Evolutionary conservation across 208 protist genomes (phyloP).

Genomic region (Porcisia hertigi): DNA sequence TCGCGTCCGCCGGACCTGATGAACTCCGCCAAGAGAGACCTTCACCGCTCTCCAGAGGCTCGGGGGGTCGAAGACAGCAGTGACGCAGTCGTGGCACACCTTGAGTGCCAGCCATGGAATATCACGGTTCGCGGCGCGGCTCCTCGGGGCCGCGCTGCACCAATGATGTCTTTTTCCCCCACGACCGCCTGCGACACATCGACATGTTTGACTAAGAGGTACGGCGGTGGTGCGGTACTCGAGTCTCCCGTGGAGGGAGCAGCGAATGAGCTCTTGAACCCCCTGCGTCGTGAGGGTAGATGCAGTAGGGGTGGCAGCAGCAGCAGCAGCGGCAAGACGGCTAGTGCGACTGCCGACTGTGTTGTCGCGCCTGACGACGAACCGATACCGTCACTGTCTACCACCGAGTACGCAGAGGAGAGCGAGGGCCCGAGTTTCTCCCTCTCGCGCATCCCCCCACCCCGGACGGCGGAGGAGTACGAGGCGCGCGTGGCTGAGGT

Average conservation of each 20-base stretch:
- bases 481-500: slow-evolving; percentile 26
- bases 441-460: slow-evolving; percentile 16
- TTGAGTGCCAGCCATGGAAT: not conserved
- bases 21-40: not conserved
- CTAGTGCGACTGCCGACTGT: not conserved
- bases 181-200: not conserved
- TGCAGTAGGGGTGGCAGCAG: not conserved
- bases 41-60: not conserved
- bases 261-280: not conserved
- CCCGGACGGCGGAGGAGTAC: slow-evolving; percentile 44
- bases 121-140: too few species aligned
- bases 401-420: not conserved
- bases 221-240: not conserved
- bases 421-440: slow-evolving; percentile 10
- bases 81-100: not conserved
- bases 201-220: not conserved
- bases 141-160: not conserved
- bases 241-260: not conserved
- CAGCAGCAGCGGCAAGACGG: not conserved
- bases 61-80: not conserved
- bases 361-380: not conserved
- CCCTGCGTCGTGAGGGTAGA: not conserved
- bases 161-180: not conserved
- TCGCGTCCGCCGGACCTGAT: not conserved
- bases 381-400: not conserved